Evolutionary conservation across 129 eudicot genomes (phyloP).

Genomic region (Apium graveolens): DNA sequence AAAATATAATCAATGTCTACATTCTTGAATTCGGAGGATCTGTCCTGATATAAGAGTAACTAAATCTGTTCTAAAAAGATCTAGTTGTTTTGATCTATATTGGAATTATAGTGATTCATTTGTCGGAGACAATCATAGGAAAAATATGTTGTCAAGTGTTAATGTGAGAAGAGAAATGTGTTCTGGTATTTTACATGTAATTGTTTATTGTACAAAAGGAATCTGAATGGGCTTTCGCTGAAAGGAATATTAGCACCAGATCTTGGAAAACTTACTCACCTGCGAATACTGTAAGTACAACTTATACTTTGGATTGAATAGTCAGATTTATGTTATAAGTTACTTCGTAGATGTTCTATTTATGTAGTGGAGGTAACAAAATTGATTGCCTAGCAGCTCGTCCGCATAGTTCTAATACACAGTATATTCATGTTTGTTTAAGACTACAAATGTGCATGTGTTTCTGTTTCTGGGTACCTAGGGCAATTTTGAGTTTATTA

Average conservation of each 20-base stretch:
- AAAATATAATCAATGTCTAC: neutral
- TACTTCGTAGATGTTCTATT: constrained; percentile 23
- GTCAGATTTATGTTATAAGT: neutral
- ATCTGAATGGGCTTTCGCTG: constrained; percentile 64
- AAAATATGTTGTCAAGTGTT: neutral
- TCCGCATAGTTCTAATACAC: neutral
- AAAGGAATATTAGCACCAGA: constrained; percentile 69
- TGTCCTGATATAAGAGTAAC: neutral
- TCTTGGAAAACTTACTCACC: constrained; percentile 68
- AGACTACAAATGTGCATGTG: neutral
- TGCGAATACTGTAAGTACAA: constrained; percentile 70
- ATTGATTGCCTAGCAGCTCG: neutral
- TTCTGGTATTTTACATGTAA: neutral
- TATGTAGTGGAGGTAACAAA: constrained; percentile 15
- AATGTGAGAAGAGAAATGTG: neutral
- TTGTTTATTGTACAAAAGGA: constrained; percentile 32
- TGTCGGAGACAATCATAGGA: neutral
- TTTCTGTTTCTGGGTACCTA: neutral
- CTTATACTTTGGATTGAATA: neutral
- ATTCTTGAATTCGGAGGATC: neutral
- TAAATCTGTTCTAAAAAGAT: neutral
- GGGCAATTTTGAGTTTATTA: neutral
- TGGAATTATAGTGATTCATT: neutral
- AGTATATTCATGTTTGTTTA: neutral
- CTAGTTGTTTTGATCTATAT: neutral